Conservation (phyloP, 2,329 filamentous ascomycete species). For the Pyricularia sp. region DNA sequence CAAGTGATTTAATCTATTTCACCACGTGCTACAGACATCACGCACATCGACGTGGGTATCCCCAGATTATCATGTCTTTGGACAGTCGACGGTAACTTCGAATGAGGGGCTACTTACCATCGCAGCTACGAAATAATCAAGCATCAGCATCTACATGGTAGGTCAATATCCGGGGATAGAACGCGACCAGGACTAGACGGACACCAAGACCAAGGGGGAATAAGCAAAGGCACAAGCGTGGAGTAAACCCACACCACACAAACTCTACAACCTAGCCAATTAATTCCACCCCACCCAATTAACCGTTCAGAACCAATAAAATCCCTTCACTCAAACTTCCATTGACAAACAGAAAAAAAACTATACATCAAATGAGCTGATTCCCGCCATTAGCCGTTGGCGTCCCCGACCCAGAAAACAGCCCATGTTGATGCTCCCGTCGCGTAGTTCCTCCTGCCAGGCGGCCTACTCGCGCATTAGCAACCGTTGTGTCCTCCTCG, state of each 20-base stretch:
- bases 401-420: not conserved
- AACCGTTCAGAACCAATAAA: not conserved
- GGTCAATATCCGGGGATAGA: not conserved
- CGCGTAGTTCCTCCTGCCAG: not conserved
- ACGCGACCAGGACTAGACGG: too few relatives aligned
- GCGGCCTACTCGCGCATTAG: slow-evolving; percentile 9
- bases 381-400: not conserved
- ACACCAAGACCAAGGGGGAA: not conserved
- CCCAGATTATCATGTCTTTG: not conserved
- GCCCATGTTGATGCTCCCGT: slow-evolving; percentile 4
- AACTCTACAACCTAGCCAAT: not conserved
- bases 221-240: too few relatives aligned
- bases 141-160: not conserved
- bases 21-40: not conserved
- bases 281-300: not conserved
- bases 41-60: not conserved
- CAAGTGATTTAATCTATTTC: not conserved
- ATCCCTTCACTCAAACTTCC: not conserved
- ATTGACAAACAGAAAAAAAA: not conserved
- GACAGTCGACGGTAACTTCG: not conserved
- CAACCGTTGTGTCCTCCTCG: not conserved
- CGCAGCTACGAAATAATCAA: not conserved
- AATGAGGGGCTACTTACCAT: not conserved
- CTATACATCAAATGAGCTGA: not conserved
- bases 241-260: not conserved